Evolutionary conservation across 352 stramenopile species (phyloP).

Genomic region (Phytophthora crassamura): DNA sequence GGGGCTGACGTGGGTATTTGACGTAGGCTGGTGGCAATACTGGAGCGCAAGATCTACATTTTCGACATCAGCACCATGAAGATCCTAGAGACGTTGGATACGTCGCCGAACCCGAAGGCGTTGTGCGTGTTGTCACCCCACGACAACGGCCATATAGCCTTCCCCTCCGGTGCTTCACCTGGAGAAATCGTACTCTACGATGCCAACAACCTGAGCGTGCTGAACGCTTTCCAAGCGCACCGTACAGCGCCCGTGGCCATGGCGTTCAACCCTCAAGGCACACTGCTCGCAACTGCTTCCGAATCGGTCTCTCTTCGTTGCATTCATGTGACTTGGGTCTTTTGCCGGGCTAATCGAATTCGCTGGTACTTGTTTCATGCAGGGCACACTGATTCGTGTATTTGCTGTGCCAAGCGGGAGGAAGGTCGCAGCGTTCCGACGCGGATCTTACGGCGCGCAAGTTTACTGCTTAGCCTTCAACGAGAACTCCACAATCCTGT

Average conservation of each 20-base stretch:
- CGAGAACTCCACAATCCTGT: constrained; percentile 92
- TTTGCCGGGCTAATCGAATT: no score
- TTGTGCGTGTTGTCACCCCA: constrained; percentile 87
- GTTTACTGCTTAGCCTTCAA: constrained; percentile 98
- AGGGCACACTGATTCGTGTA: constrained; percentile 98
- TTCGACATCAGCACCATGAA: constrained; percentile 96
- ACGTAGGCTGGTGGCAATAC: constrained; percentile 74
- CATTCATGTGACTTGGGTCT: no score
- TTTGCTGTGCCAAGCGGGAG: constrained; percentile 94
- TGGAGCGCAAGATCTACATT: constrained; percentile 93
- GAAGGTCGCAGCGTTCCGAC: constrained; percentile 93
- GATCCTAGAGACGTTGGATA: constrained; percentile 92
- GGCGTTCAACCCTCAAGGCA: constrained; percentile 88
- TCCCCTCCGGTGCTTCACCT: constrained; percentile 79
- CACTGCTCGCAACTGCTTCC: constrained; percentile 90
- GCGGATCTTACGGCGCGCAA: constrained; percentile 95
- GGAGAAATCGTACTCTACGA: constrained; percentile 94
- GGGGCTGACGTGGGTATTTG: constrained; percentile 6
- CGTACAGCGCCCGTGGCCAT: constrained; percentile 88
- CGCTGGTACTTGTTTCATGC: neutral
- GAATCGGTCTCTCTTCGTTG: constrained; percentile 67
- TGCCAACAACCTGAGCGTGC: constrained; percentile 91
- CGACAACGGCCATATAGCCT: constrained; percentile 87
- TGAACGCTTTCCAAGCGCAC: constrained; percentile 93
- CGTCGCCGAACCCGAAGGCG: constrained; percentile 86